A percentile compares a stretch with the other conserved stretches of the same genome.
Evolutionary conservation across 345 rosid genomes (phyloP).

Genomic region (Clausena lansium): DNA sequence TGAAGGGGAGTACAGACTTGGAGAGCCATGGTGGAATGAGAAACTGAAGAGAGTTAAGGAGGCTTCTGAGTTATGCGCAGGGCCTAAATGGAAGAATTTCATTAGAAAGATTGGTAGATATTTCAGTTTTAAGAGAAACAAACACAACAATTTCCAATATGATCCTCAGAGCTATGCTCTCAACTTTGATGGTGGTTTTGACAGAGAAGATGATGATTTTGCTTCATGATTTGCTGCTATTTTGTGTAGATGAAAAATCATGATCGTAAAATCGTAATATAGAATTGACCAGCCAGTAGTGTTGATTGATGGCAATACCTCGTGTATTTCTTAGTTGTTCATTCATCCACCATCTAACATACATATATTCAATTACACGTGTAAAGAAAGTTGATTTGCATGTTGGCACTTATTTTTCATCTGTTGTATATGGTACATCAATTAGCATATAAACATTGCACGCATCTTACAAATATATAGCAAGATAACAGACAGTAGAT

Average conservation of each 20-base stretch:
- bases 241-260: not conserved
- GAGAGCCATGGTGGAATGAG: slow-evolving; percentile 32
- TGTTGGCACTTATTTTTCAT: not conserved
- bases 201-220: slow-evolving; percentile 30
- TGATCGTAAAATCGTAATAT: not conserved
- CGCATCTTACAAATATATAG: not conserved
- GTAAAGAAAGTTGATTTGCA: not conserved
- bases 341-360: not conserved
- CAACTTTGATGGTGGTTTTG: slow-evolving; percentile 45
- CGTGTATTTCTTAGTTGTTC: not conserved
- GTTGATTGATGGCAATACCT: not conserved
- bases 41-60: slow-evolving; percentile 45
- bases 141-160: slow-evolving; percentile 33
- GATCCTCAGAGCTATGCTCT: slow-evolving; percentile 59
- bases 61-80: slow-evolving; percentile 42
- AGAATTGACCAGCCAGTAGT: not conserved
- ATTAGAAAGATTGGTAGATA: slow-evolving; percentile 42
- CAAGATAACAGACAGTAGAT: not conserved
- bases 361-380: not conserved
- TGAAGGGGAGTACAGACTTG: slow-evolving; percentile 2
- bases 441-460: not conserved
- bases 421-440: not conserved
- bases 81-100: slow-evolving; percentile 58
- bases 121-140: slow-evolving; percentile 23
- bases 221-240: slow-evolving; percentile 27